These are phyloP conservation scores for Hippophae rhamnoides DNA, from an alignment of 306 rosid genomes.

Conservation along the genomic window DNA sequence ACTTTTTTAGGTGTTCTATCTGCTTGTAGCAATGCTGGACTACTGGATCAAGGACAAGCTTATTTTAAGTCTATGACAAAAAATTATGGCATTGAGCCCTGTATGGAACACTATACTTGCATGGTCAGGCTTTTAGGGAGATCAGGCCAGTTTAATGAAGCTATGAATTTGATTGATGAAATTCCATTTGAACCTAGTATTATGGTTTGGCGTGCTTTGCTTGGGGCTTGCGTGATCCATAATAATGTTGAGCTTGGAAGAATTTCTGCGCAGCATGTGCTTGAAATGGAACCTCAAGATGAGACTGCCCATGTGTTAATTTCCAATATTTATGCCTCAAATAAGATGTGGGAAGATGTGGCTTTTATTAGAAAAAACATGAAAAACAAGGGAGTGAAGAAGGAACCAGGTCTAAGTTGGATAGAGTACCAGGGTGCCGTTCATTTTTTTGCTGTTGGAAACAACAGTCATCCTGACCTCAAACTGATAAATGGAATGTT, in stretches of 20 bases:
- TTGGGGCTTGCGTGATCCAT: constrained; percentile 73
- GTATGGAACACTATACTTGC: constrained; percentile 77
- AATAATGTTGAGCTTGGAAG: constrained; percentile 51
- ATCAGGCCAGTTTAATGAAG: constrained; percentile 53
- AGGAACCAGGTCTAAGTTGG: constrained; percentile 89
- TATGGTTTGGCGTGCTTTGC: constrained; percentile 79
- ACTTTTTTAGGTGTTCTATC: constrained; percentile 44
- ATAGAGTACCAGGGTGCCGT: constrained; percentile 50
- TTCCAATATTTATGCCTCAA: constrained; percentile 68
- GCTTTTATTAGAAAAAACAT: constrained; percentile 54
- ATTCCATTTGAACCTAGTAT: constrained; percentile 62
- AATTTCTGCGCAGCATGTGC: constrained; percentile 47
- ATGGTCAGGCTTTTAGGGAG: constrained; percentile 53
- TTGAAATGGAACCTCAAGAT: constrained; percentile 69
- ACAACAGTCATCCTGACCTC: constrained; percentile 56
- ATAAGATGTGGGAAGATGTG: constrained; percentile 56
- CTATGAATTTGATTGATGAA: constrained; percentile 54
- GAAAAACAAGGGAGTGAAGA: constrained; percentile 67
- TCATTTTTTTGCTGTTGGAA: constrained; percentile 58
- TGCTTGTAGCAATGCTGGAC: constrained; percentile 44
- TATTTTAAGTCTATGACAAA: constrained; percentile 34
- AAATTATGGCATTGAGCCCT: constrained; percentile 44
- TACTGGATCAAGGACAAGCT: constrained; percentile 35
- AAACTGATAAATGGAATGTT: constrained; percentile 50
- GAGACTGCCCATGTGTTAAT: constrained; percentile 61